These are phyloP conservation scores for Fonsecaea multimorphosa DNA, from an alignment of 2,329 filamentous ascomycete genomes.

Conservation along the genomic window DNA sequence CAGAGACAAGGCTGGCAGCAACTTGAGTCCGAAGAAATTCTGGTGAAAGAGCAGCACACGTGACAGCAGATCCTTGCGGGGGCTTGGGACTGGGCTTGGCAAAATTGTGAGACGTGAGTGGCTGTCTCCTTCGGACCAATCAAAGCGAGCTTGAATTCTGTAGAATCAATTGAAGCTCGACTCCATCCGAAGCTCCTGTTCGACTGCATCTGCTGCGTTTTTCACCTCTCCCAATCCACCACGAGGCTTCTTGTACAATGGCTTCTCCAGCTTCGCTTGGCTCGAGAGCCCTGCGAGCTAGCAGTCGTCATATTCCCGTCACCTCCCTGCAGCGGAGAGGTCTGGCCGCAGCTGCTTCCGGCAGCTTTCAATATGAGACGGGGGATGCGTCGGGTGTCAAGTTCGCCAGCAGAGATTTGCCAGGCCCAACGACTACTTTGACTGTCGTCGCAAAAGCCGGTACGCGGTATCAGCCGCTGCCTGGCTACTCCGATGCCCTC, in stretches of 20 bases:
- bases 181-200: slow-evolving; percentile 26
- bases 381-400: slow-evolving; percentile 87
- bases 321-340: slow-evolving; percentile 62
- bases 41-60: not conserved
- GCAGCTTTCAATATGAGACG: slow-evolving; percentile 84
- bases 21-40: slow-evolving; percentile 9
- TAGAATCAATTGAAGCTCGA: slow-evolving; percentile 19
- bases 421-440: slow-evolving; percentile 86
- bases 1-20: not conserved
- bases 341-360: slow-evolving; percentile 71
- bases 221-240: slow-evolving; percentile 37
- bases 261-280: slow-evolving; percentile 70
- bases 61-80: not conserved
- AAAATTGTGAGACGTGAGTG: not conserved
- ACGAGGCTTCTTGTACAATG: slow-evolving; percentile 57
- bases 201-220: slow-evolving; percentile 1
- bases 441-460: slow-evolving; percentile 93
- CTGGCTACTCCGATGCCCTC: slow-evolving; percentile 86
- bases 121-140: slow-evolving; percentile 18
- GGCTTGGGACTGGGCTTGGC: slow-evolving; percentile 20
- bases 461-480: slow-evolving; percentile 87
- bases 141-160: slow-evolving; percentile 6
- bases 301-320: slow-evolving; percentile 66
- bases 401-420: slow-evolving; percentile 86
- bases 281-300: slow-evolving; percentile 67